Evolutionary conservation across 768 basidiomycete genomes (phyloP).

Genomic region (Boletellus ananiceps): DNA sequence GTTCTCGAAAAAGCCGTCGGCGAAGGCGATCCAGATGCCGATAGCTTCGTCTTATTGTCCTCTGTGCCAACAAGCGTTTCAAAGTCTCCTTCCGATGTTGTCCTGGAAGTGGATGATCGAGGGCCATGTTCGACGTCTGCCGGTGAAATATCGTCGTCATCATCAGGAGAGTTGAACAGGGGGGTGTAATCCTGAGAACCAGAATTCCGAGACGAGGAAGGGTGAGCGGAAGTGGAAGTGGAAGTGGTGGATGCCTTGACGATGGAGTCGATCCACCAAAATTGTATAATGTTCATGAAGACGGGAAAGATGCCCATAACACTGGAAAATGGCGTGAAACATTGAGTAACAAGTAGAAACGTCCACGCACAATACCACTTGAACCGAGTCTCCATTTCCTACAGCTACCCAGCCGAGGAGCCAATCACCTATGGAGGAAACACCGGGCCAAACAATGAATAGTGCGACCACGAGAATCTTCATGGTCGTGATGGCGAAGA

Average conservation of each 20-base stretch:
- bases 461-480: slow-evolving; percentile 83
- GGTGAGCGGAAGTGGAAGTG: slow-evolving; percentile 38
- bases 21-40: slow-evolving; percentile 13
- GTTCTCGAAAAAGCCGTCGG: slow-evolving; percentile 10
- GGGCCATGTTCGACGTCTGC: slow-evolving; percentile 47
- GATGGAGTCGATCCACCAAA: slow-evolving; percentile 93
- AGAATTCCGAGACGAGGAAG: slow-evolving; percentile 36
- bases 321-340: slow-evolving; percentile 34
- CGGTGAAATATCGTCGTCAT: slow-evolving; percentile 38
- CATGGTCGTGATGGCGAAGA: slow-evolving; percentile 79
- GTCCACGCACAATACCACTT: slow-evolving; percentile 73
- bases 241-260: slow-evolving; percentile 62
- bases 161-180: slow-evolving; percentile 56
- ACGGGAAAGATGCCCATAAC: slow-evolving; percentile 92
- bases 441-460: slow-evolving; percentile 62
- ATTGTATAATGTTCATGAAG: slow-evolving; percentile 84
- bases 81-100: slow-evolving; percentile 25
- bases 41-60: slow-evolving; percentile 11
- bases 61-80: slow-evolving; percentile 19
- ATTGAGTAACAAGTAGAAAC: neutral
- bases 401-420: slow-evolving; percentile 73
- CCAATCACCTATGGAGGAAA: slow-evolving; percentile 82
- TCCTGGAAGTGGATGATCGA: slow-evolving; percentile 33
- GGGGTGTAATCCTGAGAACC: slow-evolving; percentile 53
- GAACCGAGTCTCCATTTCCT: slow-evolving; percentile 55